phyloP scores from a whole-genome alignment of 768 basidiomycete genomes.

The Piloderma croceum region DNA sequence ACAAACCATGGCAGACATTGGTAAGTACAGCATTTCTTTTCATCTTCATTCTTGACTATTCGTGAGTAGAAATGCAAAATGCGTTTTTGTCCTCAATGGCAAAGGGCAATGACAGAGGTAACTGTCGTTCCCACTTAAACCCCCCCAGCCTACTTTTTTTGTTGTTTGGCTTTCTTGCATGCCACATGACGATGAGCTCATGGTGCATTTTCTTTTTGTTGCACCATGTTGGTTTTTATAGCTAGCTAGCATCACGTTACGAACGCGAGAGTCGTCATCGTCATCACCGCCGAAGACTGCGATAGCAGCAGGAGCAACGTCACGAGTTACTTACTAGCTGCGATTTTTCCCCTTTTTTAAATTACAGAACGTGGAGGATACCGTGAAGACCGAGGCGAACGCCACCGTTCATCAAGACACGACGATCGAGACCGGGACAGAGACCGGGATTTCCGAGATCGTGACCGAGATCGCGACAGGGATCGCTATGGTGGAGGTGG shows the following conservation, averaged over 20 bases:
- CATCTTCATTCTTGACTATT: slow-evolving; percentile 15
- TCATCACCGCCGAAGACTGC: slow-evolving; percentile 39
- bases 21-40: slow-evolving; percentile 37
- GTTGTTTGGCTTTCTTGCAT: slow-evolving; percentile 38
- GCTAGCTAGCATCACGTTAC: slow-evolving; percentile 56
- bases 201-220: slow-evolving; percentile 43
- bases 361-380: slow-evolving; percentile 30
- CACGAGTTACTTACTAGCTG: background rate
- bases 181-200: slow-evolving; percentile 51
- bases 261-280: slow-evolving; percentile 10
- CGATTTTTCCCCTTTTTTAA: background rate
- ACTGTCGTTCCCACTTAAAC: background rate
- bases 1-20: slow-evolving; percentile 50
- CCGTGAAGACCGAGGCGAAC: slow-evolving; percentile 22
- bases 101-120: slow-evolving; percentile 28
- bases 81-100: slow-evolving; percentile 23
- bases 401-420: slow-evolving; percentile 17
- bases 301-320: slow-evolving; percentile 26
- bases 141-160: slow-evolving; percentile 23
- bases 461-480: slow-evolving; percentile 30
- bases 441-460: slow-evolving; percentile 22
- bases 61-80: slow-evolving; percentile 21
- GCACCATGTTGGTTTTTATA: slow-evolving; percentile 51
- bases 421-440: slow-evolving; percentile 28
- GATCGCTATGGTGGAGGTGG: slow-evolving; percentile 21